These are phyloP conservation scores for Erodium texanum DNA, from an alignment of 441 rosid genomes.

Conservation along the genomic window DNA sequence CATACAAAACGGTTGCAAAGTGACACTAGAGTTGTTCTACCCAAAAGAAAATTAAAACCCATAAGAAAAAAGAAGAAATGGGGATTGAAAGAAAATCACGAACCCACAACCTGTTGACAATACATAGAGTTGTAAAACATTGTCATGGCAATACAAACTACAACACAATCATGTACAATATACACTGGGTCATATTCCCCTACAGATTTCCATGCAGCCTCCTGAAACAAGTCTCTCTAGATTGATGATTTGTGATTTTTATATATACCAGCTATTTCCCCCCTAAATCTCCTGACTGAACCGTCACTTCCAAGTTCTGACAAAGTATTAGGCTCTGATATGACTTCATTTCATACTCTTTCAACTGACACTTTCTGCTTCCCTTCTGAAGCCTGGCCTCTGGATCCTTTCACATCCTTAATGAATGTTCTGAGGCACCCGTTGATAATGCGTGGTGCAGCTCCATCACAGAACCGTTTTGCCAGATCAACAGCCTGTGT, in stretches of 20 bases:
- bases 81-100: too few species aligned
- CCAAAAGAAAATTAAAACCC: too few species aligned
- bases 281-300: neutral
- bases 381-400: slow-evolving; percentile 25
- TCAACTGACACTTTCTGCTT: slow-evolving; percentile 27
- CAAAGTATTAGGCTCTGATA: too few species aligned
- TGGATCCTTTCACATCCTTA: slow-evolving; percentile 34
- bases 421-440: slow-evolving; percentile 79
- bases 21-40: too few species aligned
- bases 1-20: too few species aligned
- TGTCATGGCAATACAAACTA: neutral
- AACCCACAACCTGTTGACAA: too few species aligned
- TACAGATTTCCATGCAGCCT: neutral
- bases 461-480: slow-evolving; percentile 86
- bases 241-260: too few species aligned
- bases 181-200: neutral
- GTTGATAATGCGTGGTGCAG: slow-evolving; percentile 78
- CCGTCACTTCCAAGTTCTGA: neutral
- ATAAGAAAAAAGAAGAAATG: too few species aligned
- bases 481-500: slow-evolving; percentile 89
- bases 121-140: too few species aligned
- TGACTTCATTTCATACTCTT: too few species aligned
- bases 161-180: neutral
- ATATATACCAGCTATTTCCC: neutral
- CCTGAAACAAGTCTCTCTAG: too few species aligned